A percentile compares a stretch with the other conserved stretches of the same genome.
Conservation (phyloP, 1,284 basidiomycete species). For the Ganoderma multipileum region DNA sequence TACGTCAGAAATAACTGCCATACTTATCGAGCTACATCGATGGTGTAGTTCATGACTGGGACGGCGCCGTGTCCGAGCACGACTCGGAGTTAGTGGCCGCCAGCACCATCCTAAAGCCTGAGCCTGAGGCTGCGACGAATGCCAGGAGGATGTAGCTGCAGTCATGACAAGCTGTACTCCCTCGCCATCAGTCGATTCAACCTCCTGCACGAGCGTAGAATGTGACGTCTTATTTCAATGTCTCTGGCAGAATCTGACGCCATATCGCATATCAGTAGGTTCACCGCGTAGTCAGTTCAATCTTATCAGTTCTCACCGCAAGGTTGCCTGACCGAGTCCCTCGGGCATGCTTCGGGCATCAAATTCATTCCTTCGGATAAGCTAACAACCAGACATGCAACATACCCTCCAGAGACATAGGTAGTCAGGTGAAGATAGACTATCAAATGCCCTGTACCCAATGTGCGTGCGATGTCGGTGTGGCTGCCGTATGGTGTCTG, state of each 20-base stretch:
- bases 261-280: not conserved
- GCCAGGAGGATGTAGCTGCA: too few relatives aligned
- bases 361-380: not conserved
- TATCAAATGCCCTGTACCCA: not conserved
- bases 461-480: not conserved
- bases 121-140: too few relatives aligned
- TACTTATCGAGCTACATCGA: too few relatives aligned
- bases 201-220: not conserved
- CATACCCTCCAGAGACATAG: not conserved
- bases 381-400: not conserved
- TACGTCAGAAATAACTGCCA: too few relatives aligned
- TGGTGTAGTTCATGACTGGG: too few relatives aligned
- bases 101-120: too few relatives aligned
- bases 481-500: not conserved
- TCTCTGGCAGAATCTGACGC: not conserved
- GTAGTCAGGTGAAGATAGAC: not conserved
- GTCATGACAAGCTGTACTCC: too few relatives aligned
- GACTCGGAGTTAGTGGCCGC: too few relatives aligned
- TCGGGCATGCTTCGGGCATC: not conserved
- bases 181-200: too few relatives aligned
- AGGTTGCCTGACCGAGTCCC: not conserved
- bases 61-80: too few relatives aligned
- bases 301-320: too few relatives aligned
- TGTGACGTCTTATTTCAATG: not conserved
- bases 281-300: too few relatives aligned